phyloP scores from a whole-genome alignment of 2,329 filamentous ascomycete species.

The Penicillium polonicum region DNA sequence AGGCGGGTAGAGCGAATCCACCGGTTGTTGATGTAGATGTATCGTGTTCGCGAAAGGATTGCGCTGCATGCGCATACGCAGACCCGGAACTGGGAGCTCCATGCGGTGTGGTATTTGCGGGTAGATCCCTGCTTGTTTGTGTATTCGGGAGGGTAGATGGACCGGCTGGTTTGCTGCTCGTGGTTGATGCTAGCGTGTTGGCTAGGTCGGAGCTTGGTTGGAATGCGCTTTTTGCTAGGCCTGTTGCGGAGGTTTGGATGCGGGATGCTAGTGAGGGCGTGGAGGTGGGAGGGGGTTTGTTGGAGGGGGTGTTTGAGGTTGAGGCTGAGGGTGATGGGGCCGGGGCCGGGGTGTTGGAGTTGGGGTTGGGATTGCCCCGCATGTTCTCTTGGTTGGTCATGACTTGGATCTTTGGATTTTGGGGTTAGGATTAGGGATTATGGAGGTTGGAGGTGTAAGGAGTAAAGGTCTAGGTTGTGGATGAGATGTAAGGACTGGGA shows the following conservation, averaged over 20 bases:
- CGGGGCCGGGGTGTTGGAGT: neutral
- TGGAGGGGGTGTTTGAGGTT: neutral
- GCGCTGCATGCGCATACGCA: neutral
- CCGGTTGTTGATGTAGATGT: neutral
- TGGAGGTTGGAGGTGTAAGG: neutral
- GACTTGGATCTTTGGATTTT: neutral
- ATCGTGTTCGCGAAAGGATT: conserved; percentile 9
- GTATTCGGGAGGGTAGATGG: neutral
- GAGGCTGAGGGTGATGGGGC: neutral
- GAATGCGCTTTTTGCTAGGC: conserved; percentile 33
- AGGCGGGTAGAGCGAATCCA: conserved; percentile 12
- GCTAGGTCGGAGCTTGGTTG: conserved; percentile 18
- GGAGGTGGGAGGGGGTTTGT: neutral
- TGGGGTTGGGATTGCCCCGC: conserved; percentile 6
- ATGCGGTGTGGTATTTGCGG: neutral
- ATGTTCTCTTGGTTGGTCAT: conserved; percentile 6
- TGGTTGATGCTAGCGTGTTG: conserved; percentile 21
- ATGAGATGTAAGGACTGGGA: too few species aligned
- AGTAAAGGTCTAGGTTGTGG: neutral
- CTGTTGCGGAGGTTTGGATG: conserved; percentile 37
- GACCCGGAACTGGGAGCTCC: neutral
- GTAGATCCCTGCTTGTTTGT: neutral
- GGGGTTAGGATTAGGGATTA: neutral
- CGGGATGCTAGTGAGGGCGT: conserved; percentile 25
- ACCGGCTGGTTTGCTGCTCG: conserved; percentile 14